These are phyloP conservation scores for Aspergillus sparsus DNA, from an alignment of 495 filamentous ascomycete species.

Conservation along the genomic window DNA sequence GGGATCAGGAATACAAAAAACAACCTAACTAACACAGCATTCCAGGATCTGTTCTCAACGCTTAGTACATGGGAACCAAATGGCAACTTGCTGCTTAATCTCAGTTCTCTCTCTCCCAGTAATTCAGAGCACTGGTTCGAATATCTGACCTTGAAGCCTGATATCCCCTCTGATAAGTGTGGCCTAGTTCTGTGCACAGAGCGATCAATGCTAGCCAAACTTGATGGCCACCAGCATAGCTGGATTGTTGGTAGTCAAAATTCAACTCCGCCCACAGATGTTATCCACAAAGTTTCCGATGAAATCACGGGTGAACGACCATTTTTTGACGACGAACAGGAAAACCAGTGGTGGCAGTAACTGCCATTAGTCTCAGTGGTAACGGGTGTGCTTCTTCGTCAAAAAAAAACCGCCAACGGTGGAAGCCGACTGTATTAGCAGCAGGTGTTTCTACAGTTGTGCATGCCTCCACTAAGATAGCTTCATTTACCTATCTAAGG, in stretches of 20 bases:
- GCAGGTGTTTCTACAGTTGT: too few species aligned
- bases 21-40: constrained; percentile 11
- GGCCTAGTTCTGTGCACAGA: constrained; percentile 3
- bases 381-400: constrained; percentile 22
- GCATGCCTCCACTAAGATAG: too few species aligned
- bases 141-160: constrained; percentile 13
- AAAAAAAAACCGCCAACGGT: constrained; percentile 21
- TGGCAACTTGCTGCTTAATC: too few species aligned
- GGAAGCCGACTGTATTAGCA: constrained; percentile 21
- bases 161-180: constrained; percentile 13
- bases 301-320: constrained; percentile 10
- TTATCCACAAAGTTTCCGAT: constrained; percentile 7
- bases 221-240: constrained; percentile 5
- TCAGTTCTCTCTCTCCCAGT: too few species aligned
- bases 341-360: constrained; percentile 23
- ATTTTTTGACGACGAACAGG: constrained; percentile 13
- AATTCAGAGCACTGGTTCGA: too few species aligned
- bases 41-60: constrained; percentile 14
- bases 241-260: constrained; percentile 8
- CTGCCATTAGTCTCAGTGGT: constrained; percentile 19
- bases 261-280: constrained; percentile 25
- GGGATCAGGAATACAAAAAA: constrained; percentile 7
- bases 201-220: constrained; percentile 8
- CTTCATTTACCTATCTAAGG: too few species aligned
- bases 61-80: constrained; percentile 16